These are phyloP conservation scores for Bacterosira constricta DNA, from an alignment of 108 stramenopile species.

Conservation along the genomic window DNA sequence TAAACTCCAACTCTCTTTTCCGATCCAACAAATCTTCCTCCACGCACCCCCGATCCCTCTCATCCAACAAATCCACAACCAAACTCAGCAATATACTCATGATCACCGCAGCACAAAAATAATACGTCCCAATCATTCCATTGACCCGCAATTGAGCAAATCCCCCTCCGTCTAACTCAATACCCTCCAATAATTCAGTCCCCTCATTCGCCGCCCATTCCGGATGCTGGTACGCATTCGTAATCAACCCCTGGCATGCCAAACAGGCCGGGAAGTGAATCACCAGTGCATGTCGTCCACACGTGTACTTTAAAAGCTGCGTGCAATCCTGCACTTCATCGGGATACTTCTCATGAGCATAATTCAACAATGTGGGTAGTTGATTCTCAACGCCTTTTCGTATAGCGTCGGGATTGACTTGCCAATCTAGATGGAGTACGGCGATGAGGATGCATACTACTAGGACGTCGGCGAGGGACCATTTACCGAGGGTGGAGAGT, in stretches of 20 bases:
- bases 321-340: slow-evolving; percentile 56
- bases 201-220: slow-evolving; percentile 59
- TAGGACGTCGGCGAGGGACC: slow-evolving; percentile 82
- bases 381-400: slow-evolving; percentile 58
- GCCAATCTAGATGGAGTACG: slow-evolving; percentile 80
- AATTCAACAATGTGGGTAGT: slow-evolving; percentile 54
- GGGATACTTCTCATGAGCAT: slow-evolving; percentile 50
- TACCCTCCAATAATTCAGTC: slow-evolving; percentile 56
- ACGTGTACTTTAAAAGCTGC: slow-evolving; percentile 51
- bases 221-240: slow-evolving; percentile 60
- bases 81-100: slow-evolving; percentile 76
- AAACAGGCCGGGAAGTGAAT: slow-evolving; percentile 50
- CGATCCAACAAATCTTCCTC: slow-evolving; percentile 24
- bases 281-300: slow-evolving; percentile 48
- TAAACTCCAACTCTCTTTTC: neutral
- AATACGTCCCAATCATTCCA: slow-evolving; percentile 81
- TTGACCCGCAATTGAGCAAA: slow-evolving; percentile 61
- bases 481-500: slow-evolving; percentile 78
- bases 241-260: slow-evolving; percentile 62
- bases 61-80: slow-evolving; percentile 68
- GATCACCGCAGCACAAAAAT: slow-evolving; percentile 82
- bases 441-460: slow-evolving; percentile 89
- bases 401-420: slow-evolving; percentile 66
- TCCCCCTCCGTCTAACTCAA: slow-evolving; percentile 70
- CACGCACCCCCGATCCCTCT: slow-evolving; percentile 21